Percentiles rank a stretch among this genome's conserved stretches.
phyloP scores from a whole-genome alignment of 2,329 filamentous ascomycete genomes.

The Neocatenulostroma microsporum region DNA sequence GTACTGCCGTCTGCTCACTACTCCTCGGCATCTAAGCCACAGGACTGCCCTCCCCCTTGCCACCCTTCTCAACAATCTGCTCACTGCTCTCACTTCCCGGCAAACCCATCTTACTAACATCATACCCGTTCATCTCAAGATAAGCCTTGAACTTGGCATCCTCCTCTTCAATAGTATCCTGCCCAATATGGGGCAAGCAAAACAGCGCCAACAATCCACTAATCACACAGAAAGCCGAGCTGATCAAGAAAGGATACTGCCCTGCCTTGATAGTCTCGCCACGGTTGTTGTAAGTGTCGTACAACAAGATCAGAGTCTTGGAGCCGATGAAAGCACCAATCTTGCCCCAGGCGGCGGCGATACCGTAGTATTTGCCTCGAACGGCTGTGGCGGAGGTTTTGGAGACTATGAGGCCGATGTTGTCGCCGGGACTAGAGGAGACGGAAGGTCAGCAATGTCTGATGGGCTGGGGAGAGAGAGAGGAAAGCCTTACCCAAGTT shows the following conservation, averaged over 20 bases:
- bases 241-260: constrained; percentile 85
- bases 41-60: too few species aligned
- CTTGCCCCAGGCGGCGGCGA: constrained; percentile 67
- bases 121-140: constrained; percentile 66
- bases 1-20: too few species aligned
- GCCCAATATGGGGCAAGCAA: constrained; percentile 61
- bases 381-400: constrained; percentile 85
- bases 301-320: constrained; percentile 9
- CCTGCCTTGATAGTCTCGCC: constrained; percentile 45
- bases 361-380: constrained; percentile 63
- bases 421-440: constrained; percentile 68
- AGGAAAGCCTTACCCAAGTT: too few species aligned
- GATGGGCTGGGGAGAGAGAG: constrained; percentile 30
- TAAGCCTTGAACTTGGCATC: constrained; percentile 69
- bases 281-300: constrained; percentile 34
- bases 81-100: constrained; percentile 4
- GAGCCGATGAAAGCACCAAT: constrained; percentile 74
- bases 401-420: constrained; percentile 77
- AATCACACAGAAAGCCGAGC: constrained; percentile 66
- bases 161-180: constrained; percentile 76
- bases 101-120: constrained; percentile 40
- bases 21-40: too few species aligned
- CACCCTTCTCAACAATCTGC: too few species aligned
- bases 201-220: constrained; percentile 57
- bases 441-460: neutral